phyloP scores from a whole-genome alignment of 305 asterid species.

The Andrographis paniculata region DNA sequence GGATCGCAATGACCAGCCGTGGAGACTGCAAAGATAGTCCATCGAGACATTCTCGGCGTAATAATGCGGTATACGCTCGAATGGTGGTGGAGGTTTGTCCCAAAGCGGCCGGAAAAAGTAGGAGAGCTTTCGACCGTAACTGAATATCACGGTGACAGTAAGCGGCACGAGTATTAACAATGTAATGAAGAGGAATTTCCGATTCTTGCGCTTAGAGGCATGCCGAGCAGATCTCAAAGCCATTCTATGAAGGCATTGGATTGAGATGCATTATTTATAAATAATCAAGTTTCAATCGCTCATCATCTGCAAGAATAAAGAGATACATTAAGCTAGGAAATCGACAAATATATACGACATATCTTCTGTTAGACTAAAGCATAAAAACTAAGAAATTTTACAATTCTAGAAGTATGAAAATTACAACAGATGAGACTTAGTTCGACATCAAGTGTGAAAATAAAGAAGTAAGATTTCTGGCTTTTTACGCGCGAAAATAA shows the following conservation, averaged over 20 bases:
- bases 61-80: constrained; percentile 57
- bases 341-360: constrained; percentile 5
- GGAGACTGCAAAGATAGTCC: constrained; percentile 64
- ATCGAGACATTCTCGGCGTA: constrained; percentile 77
- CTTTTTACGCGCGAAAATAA: too few species aligned
- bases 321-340: constrained; percentile 7
- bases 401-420: neutral
- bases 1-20: constrained; percentile 64
- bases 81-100: constrained; percentile 69
- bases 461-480: too few species aligned
- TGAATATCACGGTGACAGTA: constrained; percentile 27
- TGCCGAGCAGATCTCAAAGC: constrained; percentile 39
- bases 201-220: constrained; percentile 29
- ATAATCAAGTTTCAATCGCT: constrained; percentile 26
- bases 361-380: neutral
- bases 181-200: constrained; percentile 22
- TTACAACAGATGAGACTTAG: too few species aligned
- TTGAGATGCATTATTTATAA: constrained; percentile 11
- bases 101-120: constrained; percentile 84
- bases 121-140: constrained; percentile 44
- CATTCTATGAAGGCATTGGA: constrained; percentile 28
- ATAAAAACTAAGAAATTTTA: neutral
- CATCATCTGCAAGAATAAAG: constrained; percentile 23
- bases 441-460: too few species aligned
- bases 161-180: constrained; percentile 37